Evolutionary conservation across 345 rosid genomes (phyloP).

Genomic region (Chamaenerion angustifolium): DNA sequence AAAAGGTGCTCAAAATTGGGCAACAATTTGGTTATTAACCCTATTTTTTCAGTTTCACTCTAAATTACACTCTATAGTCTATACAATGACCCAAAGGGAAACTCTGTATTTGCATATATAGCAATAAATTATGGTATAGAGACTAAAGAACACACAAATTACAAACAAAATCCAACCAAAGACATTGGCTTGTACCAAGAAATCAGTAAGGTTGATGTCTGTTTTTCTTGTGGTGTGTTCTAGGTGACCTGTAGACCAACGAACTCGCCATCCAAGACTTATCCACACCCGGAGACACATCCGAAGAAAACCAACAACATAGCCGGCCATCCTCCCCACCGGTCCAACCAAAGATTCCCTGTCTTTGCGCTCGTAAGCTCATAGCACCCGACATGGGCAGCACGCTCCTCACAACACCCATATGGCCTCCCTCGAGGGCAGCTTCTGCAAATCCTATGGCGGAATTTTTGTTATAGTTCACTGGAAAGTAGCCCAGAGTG

Average conservation of each 20-base stretch:
- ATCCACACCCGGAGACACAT: slow-evolving; percentile 27
- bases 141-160: too few relatives aligned
- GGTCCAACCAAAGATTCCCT: slow-evolving; percentile 74
- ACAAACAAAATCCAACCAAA: too few relatives aligned
- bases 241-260: slow-evolving; percentile 31
- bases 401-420: slow-evolving; percentile 53
- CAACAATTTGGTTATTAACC: too few relatives aligned
- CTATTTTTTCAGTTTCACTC: too few relatives aligned
- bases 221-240: slow-evolving; percentile 24
- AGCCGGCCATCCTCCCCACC: slow-evolving; percentile 93
- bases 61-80: too few relatives aligned
- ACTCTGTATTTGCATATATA: too few relatives aligned
- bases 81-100: too few relatives aligned
- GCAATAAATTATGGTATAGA: too few relatives aligned
- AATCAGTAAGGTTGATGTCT: slow-evolving; percentile 48
- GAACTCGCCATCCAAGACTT: slow-evolving; percentile 65
- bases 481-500: slow-evolving; percentile 70
- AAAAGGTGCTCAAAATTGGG: too few relatives aligned
- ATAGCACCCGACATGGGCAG: slow-evolving; percentile 42
- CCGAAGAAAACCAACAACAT: slow-evolving; percentile 66
- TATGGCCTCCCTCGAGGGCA: slow-evolving; percentile 74
- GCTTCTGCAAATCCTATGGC: slow-evolving; percentile 55
- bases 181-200: too few relatives aligned
- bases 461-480: slow-evolving; percentile 26
- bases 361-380: slow-evolving; percentile 19